A percentile compares a stretch with the other conserved stretches of the same genome.
Evolutionary conservation across 805 yeast genomes (phyloP).

Genomic region (Teunomyces aglyptinius): DNA sequence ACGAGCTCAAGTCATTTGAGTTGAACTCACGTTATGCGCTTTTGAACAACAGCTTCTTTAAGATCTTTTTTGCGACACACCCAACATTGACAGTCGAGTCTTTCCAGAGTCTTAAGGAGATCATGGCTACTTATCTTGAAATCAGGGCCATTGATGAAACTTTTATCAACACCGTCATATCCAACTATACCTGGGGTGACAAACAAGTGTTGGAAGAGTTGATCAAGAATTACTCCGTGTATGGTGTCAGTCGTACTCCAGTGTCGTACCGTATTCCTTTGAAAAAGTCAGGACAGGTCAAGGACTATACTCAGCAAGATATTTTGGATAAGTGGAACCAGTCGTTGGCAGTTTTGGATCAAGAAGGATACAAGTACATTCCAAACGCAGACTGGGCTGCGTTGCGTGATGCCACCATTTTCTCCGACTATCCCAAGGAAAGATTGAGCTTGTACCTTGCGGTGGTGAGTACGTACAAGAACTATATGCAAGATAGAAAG

Average conservation of each 20-base stretch:
- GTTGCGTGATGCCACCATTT: constrained; percentile 70
- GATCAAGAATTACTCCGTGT: constrained; percentile 56
- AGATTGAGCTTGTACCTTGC: constrained; percentile 55
- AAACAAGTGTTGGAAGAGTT: constrained; percentile 63
- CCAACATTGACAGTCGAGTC: constrained; percentile 54
- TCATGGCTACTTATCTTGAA: constrained; percentile 55
- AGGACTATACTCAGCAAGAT: constrained; percentile 47
- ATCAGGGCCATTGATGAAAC: constrained; percentile 69
- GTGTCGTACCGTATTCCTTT: constrained; percentile 71
- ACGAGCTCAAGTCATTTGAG: constrained; percentile 42
- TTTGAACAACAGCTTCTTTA: constrained; percentile 65
- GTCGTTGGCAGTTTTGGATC: constrained; percentile 46
- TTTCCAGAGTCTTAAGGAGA: constrained; percentile 51
- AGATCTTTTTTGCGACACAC: constrained; percentile 61
- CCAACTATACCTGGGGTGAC: constrained; percentile 68
- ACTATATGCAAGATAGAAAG: constrained; percentile 38
- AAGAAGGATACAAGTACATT: constrained; percentile 53
- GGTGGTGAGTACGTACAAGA: constrained; percentile 45
- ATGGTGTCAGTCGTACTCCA: constrained; percentile 58
- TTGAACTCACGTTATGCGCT: constrained; percentile 72
- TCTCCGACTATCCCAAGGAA: constrained; percentile 39
- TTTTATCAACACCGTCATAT: constrained; percentile 73
- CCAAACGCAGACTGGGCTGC: constrained; percentile 88
- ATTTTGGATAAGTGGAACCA: constrained; percentile 59
- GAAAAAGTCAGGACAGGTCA: constrained; percentile 69